A percentile compares a stretch with the other conserved stretches of the same genome.
These are phyloP conservation scores for Colletotrichum sidae DNA, from an alignment of 2,329 filamentous ascomycete genomes.

Conservation along the genomic window DNA sequence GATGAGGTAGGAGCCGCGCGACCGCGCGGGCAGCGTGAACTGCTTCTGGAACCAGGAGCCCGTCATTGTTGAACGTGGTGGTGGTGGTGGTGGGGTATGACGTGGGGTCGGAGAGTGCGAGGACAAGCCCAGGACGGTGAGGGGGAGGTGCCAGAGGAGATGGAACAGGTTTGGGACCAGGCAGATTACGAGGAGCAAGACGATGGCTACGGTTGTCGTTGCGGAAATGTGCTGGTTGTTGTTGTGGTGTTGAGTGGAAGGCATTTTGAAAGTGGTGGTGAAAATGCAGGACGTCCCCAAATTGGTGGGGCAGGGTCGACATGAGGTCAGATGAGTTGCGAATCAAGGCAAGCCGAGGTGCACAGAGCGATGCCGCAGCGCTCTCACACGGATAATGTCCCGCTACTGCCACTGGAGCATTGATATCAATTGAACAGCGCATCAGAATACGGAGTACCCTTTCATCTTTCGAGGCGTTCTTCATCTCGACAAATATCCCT, in stretches of 20 bases:
- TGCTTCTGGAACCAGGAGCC: slow-evolving; percentile 87
- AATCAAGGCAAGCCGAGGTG: slow-evolving; percentile 15
- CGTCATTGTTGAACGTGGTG: slow-evolving; percentile 54
- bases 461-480: too few relatives aligned
- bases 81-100: slow-evolving; percentile 41
- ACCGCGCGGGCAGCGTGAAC: slow-evolving; percentile 80
- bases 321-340: slow-evolving; percentile 35
- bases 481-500: too few relatives aligned
- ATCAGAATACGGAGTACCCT: too few relatives aligned
- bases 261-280: slow-evolving; percentile 46
- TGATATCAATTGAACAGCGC: too few relatives aligned
- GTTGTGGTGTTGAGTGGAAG: slow-evolving; percentile 50
- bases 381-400: too few relatives aligned
- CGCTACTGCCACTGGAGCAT: too few relatives aligned
- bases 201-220: slow-evolving; percentile 58
- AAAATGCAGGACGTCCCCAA: slow-evolving; percentile 25
- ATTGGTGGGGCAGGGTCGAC: slow-evolving; percentile 36
- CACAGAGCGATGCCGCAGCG: neutral
- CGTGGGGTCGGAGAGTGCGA: slow-evolving; percentile 40
- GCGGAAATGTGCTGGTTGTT: slow-evolving; percentile 48
- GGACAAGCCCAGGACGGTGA: slow-evolving; percentile 51
- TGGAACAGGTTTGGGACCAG: slow-evolving; percentile 68
- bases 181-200: slow-evolving; percentile 61
- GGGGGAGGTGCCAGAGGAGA: slow-evolving; percentile 61
- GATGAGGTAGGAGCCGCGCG: slow-evolving; percentile 89